Percentiles rank a stretch among this genome's conserved stretches.
phyloP scores from a whole-genome alignment of 2,329 filamentous ascomycete species.

The Fragosphaeria purpurea region DNA sequence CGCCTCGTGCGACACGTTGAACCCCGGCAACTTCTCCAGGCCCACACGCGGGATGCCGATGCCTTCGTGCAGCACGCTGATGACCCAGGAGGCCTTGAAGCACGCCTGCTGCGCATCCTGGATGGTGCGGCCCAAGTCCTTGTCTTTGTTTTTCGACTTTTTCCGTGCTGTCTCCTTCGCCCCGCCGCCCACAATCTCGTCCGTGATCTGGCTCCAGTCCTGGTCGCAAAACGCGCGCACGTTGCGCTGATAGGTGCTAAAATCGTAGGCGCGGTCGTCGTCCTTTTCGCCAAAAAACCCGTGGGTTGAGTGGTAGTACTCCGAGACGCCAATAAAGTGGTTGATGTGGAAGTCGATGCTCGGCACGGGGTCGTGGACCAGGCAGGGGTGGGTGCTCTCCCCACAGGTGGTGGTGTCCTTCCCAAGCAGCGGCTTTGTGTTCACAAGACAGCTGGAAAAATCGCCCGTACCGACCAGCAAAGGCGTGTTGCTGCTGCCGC shows the following conservation, averaged over 20 bases:
- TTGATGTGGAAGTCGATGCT: constrained; percentile 96
- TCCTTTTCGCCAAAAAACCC: constrained; percentile 76
- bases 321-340: constrained; percentile 93
- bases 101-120: constrained; percentile 78
- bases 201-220: constrained; percentile 68
- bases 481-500: constrained; percentile 18
- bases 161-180: constrained; percentile 51
- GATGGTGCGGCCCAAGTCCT: constrained; percentile 57
- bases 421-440: constrained; percentile 76
- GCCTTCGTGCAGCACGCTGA: constrained; percentile 90
- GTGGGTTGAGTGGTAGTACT: constrained; percentile 98
- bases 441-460: constrained; percentile 74
- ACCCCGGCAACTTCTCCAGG: constrained; percentile 52
- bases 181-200: constrained; percentile 40
- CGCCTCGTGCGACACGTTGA: constrained; percentile 65
- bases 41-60: constrained; percentile 86
- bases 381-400: constrained; percentile 62
- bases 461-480: constrained; percentile 72
- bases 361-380: constrained; percentile 86
- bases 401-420: constrained; percentile 75
- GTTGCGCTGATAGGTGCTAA: constrained; percentile 75
- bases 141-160: constrained; percentile 30
- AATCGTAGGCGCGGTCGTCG: constrained; percentile 71
- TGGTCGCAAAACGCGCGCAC: constrained; percentile 78
- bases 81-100: constrained; percentile 97